These are phyloP conservation scores for Gnomoniopsis sp. DNA, from an alignment of 2,329 filamentous ascomycete species.

Conservation along the genomic window DNA sequence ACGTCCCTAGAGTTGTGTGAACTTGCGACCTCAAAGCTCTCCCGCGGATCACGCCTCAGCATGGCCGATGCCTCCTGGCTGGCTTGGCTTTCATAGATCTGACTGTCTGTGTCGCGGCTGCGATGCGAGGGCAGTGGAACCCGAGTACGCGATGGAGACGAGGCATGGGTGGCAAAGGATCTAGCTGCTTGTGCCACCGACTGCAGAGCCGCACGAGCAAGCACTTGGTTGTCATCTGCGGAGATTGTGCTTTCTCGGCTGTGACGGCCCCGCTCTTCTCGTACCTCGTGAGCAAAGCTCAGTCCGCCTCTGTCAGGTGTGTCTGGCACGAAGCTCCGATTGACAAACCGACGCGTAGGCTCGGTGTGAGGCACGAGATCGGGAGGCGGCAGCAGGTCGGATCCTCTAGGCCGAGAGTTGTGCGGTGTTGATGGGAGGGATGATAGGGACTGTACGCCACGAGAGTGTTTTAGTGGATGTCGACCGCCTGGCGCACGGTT, in stretches of 20 bases:
- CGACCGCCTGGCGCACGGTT: slow-evolving; percentile 41
- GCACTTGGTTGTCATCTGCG: slow-evolving; percentile 57
- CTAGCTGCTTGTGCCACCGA: slow-evolving; percentile 40
- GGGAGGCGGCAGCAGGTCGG: slow-evolving; percentile 57
- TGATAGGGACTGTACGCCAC: slow-evolving; percentile 78
- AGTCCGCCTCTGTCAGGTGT: slow-evolving; percentile 34
- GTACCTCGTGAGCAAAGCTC: slow-evolving; percentile 27
- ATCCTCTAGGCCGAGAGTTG: slow-evolving; percentile 41
- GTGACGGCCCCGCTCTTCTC: slow-evolving; percentile 50
- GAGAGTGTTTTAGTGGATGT: slow-evolving; percentile 61
- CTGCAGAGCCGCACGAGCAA: slow-evolving; percentile 51
- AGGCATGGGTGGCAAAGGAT: slow-evolving; percentile 25
- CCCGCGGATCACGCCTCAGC: slow-evolving; percentile 58
- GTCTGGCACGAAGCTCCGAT: slow-evolving; percentile 38
- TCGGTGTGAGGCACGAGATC: slow-evolving; percentile 61
- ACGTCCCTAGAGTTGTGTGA: slow-evolving; percentile 41
- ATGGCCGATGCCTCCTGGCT: slow-evolving; percentile 74
- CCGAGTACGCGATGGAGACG: slow-evolving; percentile 13
- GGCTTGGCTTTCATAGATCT: slow-evolving; percentile 70
- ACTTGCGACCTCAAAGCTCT: slow-evolving; percentile 49
- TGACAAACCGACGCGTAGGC: slow-evolving; percentile 44
- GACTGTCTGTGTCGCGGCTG: slow-evolving; percentile 46
- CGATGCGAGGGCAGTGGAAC: slow-evolving; percentile 17
- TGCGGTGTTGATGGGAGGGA: slow-evolving; percentile 78
- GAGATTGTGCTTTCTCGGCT: slow-evolving; percentile 87